phyloP scores from a whole-genome alignment of 1,284 basidiomycete species.

The Leccinum subfulvum region DNA sequence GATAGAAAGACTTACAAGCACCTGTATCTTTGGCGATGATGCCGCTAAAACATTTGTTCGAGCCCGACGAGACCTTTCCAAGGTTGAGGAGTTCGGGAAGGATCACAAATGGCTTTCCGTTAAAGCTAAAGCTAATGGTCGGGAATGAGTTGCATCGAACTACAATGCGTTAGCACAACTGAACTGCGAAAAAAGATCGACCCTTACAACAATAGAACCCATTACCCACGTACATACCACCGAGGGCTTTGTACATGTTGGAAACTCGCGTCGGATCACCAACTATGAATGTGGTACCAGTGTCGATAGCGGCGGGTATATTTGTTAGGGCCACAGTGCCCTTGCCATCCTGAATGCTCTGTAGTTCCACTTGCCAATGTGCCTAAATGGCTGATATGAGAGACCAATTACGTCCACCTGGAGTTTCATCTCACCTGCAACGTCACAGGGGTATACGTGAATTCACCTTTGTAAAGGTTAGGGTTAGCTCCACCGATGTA shows the following conservation, averaged over 20 bases:
- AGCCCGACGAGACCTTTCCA: background rate
- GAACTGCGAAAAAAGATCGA: background rate
- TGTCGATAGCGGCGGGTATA: background rate
- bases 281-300: background rate
- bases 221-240: background rate
- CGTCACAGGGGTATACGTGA: background rate
- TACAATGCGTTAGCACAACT: background rate
- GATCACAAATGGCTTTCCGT: background rate
- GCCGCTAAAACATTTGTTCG: background rate
- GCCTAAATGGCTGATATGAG: background rate
- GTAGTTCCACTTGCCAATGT: background rate
- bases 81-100: background rate
- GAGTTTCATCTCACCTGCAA: background rate
- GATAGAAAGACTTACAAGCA: background rate
- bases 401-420: background rate
- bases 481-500: background rate
- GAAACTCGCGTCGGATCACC: background rate
- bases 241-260: background rate
- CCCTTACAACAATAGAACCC: background rate
- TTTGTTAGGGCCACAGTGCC: background rate
- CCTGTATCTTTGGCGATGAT: background rate
- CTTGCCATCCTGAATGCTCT: background rate
- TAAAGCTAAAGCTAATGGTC: background rate
- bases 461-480: background rate
- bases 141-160: background rate